A percentile compares a stretch with the other conserved stretches of the same genome.
Evolutionary conservation across 2,329 filamentous ascomycete species (phyloP).

Genomic region (Bisporella sp.): DNA sequence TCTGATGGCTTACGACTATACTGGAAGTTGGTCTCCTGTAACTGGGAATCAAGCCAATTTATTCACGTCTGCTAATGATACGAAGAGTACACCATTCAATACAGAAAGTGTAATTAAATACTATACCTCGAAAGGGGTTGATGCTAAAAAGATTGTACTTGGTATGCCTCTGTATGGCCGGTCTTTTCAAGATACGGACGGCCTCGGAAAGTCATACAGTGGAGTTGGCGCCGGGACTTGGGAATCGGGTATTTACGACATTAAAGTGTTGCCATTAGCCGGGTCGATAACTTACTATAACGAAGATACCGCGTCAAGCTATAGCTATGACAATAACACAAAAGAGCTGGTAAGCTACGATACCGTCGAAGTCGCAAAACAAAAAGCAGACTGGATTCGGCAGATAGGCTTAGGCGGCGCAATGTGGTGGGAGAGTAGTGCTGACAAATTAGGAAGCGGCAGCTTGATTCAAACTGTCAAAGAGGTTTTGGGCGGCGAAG

Average conservation of each 20-base stretch:
- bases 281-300: slow-evolving; percentile 49
- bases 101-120: slow-evolving; percentile 55
- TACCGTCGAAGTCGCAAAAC: slow-evolving; percentile 15
- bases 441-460: slow-evolving; percentile 49
- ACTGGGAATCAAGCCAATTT: slow-evolving; percentile 61
- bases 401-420: slow-evolving; percentile 54
- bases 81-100: slow-evolving; percentile 56
- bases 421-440: slow-evolving; percentile 81
- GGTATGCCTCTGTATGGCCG: slow-evolving; percentile 78
- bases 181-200: slow-evolving; percentile 55
- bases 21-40: slow-evolving; percentile 34
- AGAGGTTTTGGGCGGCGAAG: too few species aligned
- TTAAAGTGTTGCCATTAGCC: slow-evolving; percentile 62
- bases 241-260: slow-evolving; percentile 72
- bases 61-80: slow-evolving; percentile 44
- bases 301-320: slow-evolving; percentile 53
- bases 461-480: slow-evolving; percentile 52
- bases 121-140: slow-evolving; percentile 57
- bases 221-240: too few species aligned
- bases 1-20: slow-evolving; percentile 53
- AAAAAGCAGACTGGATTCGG: slow-evolving; percentile 3
- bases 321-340: slow-evolving; percentile 64
- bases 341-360: slow-evolving; percentile 66
- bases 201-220: slow-evolving; percentile 54
- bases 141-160: slow-evolving; percentile 59